Evolutionary conservation across 2,329 filamentous ascomycete genomes (phyloP).

Genomic region (Aspergillus arachidicola): DNA sequence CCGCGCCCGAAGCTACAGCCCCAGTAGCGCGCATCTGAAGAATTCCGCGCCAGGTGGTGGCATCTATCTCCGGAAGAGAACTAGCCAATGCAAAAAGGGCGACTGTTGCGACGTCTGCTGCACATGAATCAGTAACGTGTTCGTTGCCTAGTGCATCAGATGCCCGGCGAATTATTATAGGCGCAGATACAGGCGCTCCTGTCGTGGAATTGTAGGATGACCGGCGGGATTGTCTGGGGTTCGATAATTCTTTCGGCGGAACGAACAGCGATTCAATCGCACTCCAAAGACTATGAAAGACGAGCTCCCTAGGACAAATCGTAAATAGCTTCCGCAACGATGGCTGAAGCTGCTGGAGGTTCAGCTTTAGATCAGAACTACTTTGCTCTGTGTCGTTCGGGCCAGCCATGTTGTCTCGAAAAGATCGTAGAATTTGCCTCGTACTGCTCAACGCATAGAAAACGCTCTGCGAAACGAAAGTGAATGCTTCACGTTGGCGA

Average conservation of each 20-base stretch:
- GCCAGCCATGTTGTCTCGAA: slow-evolving; percentile 29
- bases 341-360: slow-evolving; percentile 34
- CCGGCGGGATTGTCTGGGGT: slow-evolving; percentile 33
- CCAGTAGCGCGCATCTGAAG: slow-evolving; percentile 47
- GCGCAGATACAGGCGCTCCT: slow-evolving; percentile 21
- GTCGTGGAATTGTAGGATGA: slow-evolving; percentile 33
- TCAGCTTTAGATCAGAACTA: slow-evolving; percentile 22
- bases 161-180: slow-evolving; percentile 29
- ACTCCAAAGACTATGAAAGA: slow-evolving; percentile 46
- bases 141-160: slow-evolving; percentile 33
- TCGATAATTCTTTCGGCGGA: slow-evolving; percentile 40
- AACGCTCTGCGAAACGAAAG: slow-evolving; percentile 49
- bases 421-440: slow-evolving; percentile 44
- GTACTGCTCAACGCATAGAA: slow-evolving; percentile 47
- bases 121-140: slow-evolving; percentile 41
- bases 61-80: slow-evolving; percentile 40
- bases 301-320: slow-evolving; percentile 44
- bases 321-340: slow-evolving; percentile 39
- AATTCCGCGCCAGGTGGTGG: slow-evolving; percentile 42
- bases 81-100: slow-evolving; percentile 41
- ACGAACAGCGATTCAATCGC: slow-evolving; percentile 43
- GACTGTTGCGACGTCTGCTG: slow-evolving; percentile 42
- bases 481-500: slow-evolving; percentile 40
- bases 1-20: slow-evolving; percentile 39
- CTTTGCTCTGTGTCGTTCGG: slow-evolving; percentile 6